Base-by-base conservation (phyloP, 1,284 basidiomycete genomes). In the Blastosporella zonata region DNA sequence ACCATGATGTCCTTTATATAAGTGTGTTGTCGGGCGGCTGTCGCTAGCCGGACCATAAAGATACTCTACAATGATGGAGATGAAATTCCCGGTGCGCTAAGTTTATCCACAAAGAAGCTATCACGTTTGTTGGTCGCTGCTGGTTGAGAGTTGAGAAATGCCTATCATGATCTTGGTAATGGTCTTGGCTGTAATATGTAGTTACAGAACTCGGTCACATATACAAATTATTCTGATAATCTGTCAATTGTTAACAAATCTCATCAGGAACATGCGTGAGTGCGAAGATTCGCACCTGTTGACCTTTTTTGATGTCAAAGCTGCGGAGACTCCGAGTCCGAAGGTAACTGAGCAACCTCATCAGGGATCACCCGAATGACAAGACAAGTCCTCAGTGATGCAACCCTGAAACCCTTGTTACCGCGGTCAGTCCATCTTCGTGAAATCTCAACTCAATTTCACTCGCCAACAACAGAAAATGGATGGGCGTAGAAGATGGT, bases 11-110 rank as follows among this genome's bases (percentile, higher is more conserved):
- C 28, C 43, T 50, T 42, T 46, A 52, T 51, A 43, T 40, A 20
- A 31, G 12, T 21, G 43, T 13, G 34, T n/a, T n/a, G n/a, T n/a
- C n/a, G n/a, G n/a, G n/a, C 50, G 54, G 54, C 50, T 21, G 43
- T 54, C 42, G 34, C 49, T 46, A 54, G 46, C 38, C 52, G 49
- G 35, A 47, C 18, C 23, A 38, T 34, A 42, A 34, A 33, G 29
- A 2, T 12, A 39, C 21, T 10, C 43, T n/a, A 38, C 27, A n/a
- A 8, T 37, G 36, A 37, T 37, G 20, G 20, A 37, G n/a, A 37
- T 13, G 21, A 13, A 18, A 6, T 18, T 4, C 34, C 34, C 5
- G 17, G 17, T 15, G 9, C 2, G 8, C 36, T 22, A 37, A 37
- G 20, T 21, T 21, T 37, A 37, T 12, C 36, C 18, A 22, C 17